Percentiles rank a stretch among this genome's conserved stretches.
phyloP scores from a whole-genome alignment of 805 yeast species.

The Wickerhamiella kazuoi region DNA sequence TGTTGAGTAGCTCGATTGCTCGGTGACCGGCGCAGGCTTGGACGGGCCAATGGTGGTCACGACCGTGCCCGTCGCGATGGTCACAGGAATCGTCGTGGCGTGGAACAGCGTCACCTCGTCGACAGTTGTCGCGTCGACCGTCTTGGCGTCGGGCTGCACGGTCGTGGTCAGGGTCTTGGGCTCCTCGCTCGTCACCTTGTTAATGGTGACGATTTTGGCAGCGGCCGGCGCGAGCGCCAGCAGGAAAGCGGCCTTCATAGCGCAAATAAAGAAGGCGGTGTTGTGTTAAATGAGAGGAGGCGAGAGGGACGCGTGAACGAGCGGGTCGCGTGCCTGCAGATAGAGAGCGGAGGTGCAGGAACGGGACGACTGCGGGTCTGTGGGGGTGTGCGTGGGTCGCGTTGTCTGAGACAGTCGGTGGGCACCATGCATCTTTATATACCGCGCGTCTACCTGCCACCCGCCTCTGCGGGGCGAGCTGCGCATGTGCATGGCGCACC shows the following conservation, averaged over 20 bases:
- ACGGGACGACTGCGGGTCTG: too few relatives aligned
- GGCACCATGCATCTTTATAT: too few relatives aligned
- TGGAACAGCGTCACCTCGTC: constrained; percentile 16
- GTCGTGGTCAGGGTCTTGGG: constrained; percentile 3
- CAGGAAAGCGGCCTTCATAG: constrained; percentile 3
- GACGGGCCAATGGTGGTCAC: constrained; percentile 19
- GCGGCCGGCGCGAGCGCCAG: not conserved
- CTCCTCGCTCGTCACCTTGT: constrained; percentile 1
- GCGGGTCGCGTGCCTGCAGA: too few relatives aligned
- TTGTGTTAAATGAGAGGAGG: too few relatives aligned
- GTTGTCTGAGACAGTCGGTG: too few relatives aligned
- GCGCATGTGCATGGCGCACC: too few relatives aligned
- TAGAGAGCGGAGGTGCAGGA: too few relatives aligned
- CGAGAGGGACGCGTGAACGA: too few relatives aligned
- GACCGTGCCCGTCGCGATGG: constrained; percentile 19
- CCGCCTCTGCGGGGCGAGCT: too few relatives aligned
- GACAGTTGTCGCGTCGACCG: constrained; percentile 13
- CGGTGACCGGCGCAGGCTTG: constrained; percentile 20
- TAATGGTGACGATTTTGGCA: constrained; percentile 3
- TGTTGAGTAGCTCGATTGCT: constrained; percentile 18
- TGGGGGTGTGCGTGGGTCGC: too few relatives aligned
- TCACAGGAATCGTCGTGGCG: constrained; percentile 19
- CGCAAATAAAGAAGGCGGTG: not conserved
- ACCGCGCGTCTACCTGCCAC: too few relatives aligned
- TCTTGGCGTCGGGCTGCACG: constrained; percentile 7